Percentiles rank a stretch among this genome's conserved stretches.
Conservation (phyloP, 768 basidiomycete genomes). For the Suillus clintonianus region DNA sequence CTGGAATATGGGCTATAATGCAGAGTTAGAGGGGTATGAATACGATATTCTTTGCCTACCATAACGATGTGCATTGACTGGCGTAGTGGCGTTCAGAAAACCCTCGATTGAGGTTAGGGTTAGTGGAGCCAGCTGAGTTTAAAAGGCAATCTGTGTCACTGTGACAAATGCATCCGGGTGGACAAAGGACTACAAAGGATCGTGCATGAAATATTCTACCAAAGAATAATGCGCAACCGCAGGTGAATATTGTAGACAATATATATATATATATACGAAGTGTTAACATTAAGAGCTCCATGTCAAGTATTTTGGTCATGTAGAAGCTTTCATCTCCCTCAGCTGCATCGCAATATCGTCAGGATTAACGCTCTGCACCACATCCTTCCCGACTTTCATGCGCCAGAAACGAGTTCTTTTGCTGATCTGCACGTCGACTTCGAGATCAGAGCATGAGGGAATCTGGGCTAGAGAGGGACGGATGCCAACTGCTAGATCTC, state of each 20-base stretch:
- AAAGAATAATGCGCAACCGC: background rate
- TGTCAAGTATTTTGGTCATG: background rate
- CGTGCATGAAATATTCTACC: background rate
- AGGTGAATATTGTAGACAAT: background rate
- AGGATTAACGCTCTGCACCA: slow-evolving; percentile 38
- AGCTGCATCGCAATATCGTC: slow-evolving; percentile 46
- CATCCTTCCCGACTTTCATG: slow-evolving; percentile 28
- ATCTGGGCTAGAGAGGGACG: background rate
- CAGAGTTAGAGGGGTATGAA: background rate
- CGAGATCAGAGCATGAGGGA: slow-evolving; percentile 7
- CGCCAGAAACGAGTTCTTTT: slow-evolving; percentile 43
- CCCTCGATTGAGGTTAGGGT: slow-evolving; percentile 37
- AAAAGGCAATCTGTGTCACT: background rate
- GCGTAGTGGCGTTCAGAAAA: slow-evolving; percentile 16
- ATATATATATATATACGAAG: background rate
- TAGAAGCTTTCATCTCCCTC: slow-evolving; percentile 40
- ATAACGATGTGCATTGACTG: slow-evolving; percentile 8
- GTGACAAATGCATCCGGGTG: background rate
- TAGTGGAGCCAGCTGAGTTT: slow-evolving; percentile 13
- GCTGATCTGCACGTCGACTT: slow-evolving; percentile 42
- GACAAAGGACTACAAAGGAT: background rate
- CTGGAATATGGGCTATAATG: slow-evolving; percentile 67
- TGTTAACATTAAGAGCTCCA: background rate
- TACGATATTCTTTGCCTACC: background rate
- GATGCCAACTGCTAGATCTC: slow-evolving; percentile 6